phyloP scores from a whole-genome alignment of 2,329 filamentous ascomycete genomes.

The Penicillium sp. region DNA sequence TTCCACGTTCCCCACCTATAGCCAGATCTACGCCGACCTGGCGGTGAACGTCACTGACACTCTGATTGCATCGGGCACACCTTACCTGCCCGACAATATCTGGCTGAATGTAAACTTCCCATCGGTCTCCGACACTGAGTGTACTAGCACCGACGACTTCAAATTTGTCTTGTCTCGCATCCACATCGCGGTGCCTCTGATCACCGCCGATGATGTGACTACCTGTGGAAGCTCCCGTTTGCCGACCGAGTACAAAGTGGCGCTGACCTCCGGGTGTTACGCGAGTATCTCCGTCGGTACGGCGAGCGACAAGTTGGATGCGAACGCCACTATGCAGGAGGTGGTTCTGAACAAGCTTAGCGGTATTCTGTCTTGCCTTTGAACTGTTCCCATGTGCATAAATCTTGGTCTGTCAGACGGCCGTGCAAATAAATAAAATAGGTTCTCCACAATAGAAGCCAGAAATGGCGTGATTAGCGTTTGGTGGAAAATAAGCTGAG shows the following conservation, averaged over 20 bases:
- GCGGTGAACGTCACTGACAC: conserved; percentile 58
- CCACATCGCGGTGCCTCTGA: conserved; percentile 43
- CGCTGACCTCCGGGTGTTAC: conserved; percentile 56
- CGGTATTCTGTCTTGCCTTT: conserved; percentile 50
- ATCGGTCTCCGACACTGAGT: conserved; percentile 47
- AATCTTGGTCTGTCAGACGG: background rate
- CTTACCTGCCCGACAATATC: conserved; percentile 61
- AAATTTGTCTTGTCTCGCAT: conserved; percentile 66
- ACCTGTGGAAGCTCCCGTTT: conserved; percentile 58
- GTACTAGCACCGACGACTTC: conserved; percentile 56
- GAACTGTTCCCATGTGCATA: background rate
- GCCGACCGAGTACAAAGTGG: conserved; percentile 60
- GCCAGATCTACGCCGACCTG: conserved; percentile 64
- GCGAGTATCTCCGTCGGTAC: conserved; percentile 64
- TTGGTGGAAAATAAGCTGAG: background rate
- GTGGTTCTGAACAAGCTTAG: conserved; percentile 54
- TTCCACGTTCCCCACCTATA: conserved; percentile 46
- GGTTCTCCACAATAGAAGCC: background rate
- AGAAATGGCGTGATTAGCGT: background rate
- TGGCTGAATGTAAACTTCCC: conserved; percentile 73
- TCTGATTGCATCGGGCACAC: conserved; percentile 57
- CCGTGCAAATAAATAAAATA: background rate
- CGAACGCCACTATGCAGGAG: conserved; percentile 52
- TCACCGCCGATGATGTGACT: conserved; percentile 51
- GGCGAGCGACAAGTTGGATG: conserved; percentile 62